These are phyloP conservation scores for Rhododendron ferrugineum DNA, from an alignment of 148 eudicot species.

Conservation along the genomic window DNA sequence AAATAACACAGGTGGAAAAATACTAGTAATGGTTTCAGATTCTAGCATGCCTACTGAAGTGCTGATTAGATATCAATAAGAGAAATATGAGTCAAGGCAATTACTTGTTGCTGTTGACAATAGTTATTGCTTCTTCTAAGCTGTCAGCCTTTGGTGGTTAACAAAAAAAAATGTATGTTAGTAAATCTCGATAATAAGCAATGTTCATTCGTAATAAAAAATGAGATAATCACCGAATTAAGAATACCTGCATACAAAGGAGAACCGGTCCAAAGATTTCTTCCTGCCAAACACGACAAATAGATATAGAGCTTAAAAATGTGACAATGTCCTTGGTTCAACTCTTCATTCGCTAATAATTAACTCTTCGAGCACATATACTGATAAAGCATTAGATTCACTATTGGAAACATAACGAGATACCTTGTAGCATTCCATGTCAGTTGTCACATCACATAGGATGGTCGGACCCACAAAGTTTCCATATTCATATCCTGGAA, in stretches of 20 bases:
- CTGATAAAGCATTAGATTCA: not conserved
- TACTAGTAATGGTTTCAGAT: not conserved
- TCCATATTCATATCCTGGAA: slow-evolving; percentile 35
- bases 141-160: slow-evolving; percentile 27
- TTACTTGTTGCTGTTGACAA: slow-evolving; percentile 35
- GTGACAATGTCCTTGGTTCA: not conserved
- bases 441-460: slow-evolving; percentile 32
- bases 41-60: not conserved
- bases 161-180: not conserved
- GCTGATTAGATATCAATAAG: not conserved
- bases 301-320: not conserved
- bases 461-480: slow-evolving; percentile 51
- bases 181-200: not conserved
- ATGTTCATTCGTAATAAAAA: not conserved
- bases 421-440: slow-evolving; percentile 46
- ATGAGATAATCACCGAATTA: not conserved
- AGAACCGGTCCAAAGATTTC: slow-evolving; percentile 39
- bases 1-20: not conserved
- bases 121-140: slow-evolving; percentile 39
- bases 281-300: slow-evolving; percentile 25
- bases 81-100: slow-evolving; percentile 5
- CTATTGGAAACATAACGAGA: not conserved
- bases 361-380: not conserved
- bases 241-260: slow-evolving; percentile 33
- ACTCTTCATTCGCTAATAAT: not conserved